Percentiles rank a stretch among this genome's conserved stretches.
phyloP scores from a whole-genome alignment of 176 grass and related monocot genomes.

The Calamus simplicifolius region DNA sequence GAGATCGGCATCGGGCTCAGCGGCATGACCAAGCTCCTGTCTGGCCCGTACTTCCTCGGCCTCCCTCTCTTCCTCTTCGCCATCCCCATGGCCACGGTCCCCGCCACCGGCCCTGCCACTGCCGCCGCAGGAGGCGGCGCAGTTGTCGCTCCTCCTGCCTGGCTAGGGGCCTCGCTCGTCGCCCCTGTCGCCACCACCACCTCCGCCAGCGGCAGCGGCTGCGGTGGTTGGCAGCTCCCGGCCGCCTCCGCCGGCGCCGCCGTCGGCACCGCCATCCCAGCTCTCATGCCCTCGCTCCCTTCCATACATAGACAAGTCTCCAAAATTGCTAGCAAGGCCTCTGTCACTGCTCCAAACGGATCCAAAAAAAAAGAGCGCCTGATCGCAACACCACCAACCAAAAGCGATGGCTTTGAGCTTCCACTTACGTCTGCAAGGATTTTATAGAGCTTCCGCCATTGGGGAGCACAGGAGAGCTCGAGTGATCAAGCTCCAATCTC shows the following conservation, averaged over 20 bases:
- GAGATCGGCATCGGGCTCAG: constrained; percentile 90
- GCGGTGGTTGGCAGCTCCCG: not conserved
- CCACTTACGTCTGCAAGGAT: constrained; percentile 7
- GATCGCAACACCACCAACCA: too few relatives aligned
- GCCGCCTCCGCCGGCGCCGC: not conserved
- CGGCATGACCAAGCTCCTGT: constrained; percentile 75
- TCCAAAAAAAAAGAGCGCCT: too few relatives aligned
- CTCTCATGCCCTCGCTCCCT: constrained; percentile 23
- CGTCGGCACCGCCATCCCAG: constrained; percentile 2
- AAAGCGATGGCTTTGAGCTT: not conserved
- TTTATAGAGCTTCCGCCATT: constrained; percentile 41
- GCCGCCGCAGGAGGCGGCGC: not conserved
- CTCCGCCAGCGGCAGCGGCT: not conserved
- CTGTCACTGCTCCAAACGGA: too few relatives aligned
- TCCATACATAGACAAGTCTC: constrained; percentile 38
- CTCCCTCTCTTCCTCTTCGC: constrained; percentile 85
- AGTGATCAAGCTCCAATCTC: constrained; percentile 29
- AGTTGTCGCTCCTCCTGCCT: constrained; percentile 22
- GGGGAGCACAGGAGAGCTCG: constrained; percentile 17
- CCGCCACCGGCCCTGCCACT: constrained; percentile 13
- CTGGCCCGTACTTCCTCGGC: constrained; percentile 88
- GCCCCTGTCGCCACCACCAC: not conserved
- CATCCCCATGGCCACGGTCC: not conserved
- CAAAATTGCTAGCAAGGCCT: not conserved
- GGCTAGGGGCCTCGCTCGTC: constrained; percentile 22